Percentiles rank a stretch among this genome's conserved stretches.
These are phyloP conservation scores for Panaeolus papilionaceus DNA, from an alignment of 768 basidiomycete genomes.

Conservation along the genomic window DNA sequence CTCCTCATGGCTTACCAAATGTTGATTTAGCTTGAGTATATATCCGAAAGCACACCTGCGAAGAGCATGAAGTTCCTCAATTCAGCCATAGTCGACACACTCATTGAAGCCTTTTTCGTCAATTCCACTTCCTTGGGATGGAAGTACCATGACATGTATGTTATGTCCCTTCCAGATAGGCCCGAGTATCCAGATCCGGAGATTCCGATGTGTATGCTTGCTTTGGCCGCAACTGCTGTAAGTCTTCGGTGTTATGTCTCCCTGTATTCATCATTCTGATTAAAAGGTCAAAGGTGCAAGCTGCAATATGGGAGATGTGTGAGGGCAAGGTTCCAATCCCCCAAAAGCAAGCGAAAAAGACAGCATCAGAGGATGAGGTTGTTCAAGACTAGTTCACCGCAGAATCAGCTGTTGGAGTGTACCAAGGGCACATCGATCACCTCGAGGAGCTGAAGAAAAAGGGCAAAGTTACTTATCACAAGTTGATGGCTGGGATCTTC, in stretches of 20 bases:
- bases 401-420: neutral
- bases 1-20: neutral
- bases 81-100: neutral
- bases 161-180: neutral
- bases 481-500: neutral
- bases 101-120: neutral
- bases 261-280: neutral
- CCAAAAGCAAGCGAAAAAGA: neutral
- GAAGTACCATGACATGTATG: neutral
- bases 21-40: neutral
- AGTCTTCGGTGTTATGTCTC: neutral
- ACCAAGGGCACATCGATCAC: neutral
- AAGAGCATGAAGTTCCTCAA: slow-evolving; percentile 2
- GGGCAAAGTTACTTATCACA: neutral
- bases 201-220: neutral
- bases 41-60: slow-evolving; percentile 9
- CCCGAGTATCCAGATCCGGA: neutral
- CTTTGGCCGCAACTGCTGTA: neutral
- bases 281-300: neutral
- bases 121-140: neutral
- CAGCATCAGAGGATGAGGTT: neutral
- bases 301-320: neutral
- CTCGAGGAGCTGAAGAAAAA: neutral
- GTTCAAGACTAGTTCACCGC: neutral
- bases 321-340: neutral